Percentiles rank a stretch among this genome's conserved stretches.
Evolutionary conservation across 2,329 filamentous ascomycete genomes (phyloP).

Genomic region (Calonectria ilicicola): DNA sequence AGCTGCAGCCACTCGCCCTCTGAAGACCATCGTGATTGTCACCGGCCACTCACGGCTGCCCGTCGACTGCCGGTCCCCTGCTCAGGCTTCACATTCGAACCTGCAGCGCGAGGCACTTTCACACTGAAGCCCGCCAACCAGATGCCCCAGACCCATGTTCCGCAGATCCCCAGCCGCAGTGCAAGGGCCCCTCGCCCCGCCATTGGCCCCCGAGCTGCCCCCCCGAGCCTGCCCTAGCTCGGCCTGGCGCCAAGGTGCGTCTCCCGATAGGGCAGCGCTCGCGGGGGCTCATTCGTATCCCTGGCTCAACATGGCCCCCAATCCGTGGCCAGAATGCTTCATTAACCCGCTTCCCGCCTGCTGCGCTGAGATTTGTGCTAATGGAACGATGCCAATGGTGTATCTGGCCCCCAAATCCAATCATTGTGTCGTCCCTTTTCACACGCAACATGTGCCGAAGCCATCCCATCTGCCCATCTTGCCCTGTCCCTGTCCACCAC

Average conservation of each 20-base stretch:
- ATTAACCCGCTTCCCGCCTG: background rate
- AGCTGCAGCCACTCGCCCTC: background rate
- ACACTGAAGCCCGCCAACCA: background rate
- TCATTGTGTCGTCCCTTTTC: background rate
- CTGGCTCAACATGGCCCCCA: background rate
- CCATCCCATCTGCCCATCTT: background rate
- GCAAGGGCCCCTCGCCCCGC: constrained; percentile 4
- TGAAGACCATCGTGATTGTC: background rate
- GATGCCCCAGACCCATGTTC: background rate
- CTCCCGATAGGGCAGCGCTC: background rate
- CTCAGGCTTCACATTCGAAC: background rate
- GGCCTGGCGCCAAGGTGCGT: constrained; percentile 7
- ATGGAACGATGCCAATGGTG: background rate
- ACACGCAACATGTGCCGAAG: background rate
- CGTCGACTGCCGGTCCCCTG: background rate
- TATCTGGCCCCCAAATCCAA: background rate
- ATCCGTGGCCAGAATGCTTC: background rate
- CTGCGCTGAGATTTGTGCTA: background rate
- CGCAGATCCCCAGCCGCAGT: constrained; percentile 17
- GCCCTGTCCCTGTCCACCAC: background rate
- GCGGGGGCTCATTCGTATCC: background rate
- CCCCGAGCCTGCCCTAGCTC: background rate
- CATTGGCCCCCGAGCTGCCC: too few species aligned
- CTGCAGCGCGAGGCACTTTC: background rate
- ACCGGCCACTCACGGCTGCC: background rate